A percentile compares a stretch with the other conserved stretches of the same genome.
phyloP scores from a whole-genome alignment of 2,329 filamentous ascomycete species.

The Pseudogymnoascus sp. region DNA sequence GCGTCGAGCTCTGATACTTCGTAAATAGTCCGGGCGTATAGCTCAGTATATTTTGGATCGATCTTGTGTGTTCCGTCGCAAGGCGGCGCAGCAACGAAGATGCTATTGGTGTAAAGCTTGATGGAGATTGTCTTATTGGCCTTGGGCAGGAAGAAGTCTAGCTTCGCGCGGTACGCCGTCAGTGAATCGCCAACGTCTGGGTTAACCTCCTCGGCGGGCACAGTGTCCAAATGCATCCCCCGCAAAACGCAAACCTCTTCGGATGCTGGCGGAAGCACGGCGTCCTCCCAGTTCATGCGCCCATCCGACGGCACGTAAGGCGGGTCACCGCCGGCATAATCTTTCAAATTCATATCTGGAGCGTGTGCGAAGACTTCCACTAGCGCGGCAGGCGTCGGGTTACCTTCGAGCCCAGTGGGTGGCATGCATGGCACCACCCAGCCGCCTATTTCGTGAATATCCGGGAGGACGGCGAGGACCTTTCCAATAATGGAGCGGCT shows the following conservation, averaged over 20 bases:
- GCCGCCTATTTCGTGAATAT: background rate
- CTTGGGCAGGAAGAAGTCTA: background rate
- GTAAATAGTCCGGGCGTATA: background rate
- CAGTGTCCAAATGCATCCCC: background rate
- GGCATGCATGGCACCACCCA: background rate
- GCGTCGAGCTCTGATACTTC: background rate
- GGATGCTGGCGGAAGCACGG: background rate
- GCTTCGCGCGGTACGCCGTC: background rate
- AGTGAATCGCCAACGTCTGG: background rate
- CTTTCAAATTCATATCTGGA: background rate
- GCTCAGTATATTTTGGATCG: background rate
- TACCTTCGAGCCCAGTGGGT: background rate
- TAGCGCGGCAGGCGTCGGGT: background rate
- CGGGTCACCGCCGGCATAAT: background rate
- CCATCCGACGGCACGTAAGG: background rate
- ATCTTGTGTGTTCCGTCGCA: background rate
- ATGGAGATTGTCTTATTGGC: background rate
- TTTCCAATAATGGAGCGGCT: background rate
- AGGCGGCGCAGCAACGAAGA: background rate
- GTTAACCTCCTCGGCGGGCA: background rate
- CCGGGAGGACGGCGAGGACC: background rate
- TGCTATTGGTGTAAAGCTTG: background rate
- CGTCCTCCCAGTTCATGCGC: background rate
- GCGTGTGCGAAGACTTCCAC: background rate
- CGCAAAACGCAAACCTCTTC: background rate